Evolutionary conservation across 495 filamentous ascomycete species (phyloP), one percentile per base, ranked within the genome.

Genomic region (Penicillium parvum): DNA sequence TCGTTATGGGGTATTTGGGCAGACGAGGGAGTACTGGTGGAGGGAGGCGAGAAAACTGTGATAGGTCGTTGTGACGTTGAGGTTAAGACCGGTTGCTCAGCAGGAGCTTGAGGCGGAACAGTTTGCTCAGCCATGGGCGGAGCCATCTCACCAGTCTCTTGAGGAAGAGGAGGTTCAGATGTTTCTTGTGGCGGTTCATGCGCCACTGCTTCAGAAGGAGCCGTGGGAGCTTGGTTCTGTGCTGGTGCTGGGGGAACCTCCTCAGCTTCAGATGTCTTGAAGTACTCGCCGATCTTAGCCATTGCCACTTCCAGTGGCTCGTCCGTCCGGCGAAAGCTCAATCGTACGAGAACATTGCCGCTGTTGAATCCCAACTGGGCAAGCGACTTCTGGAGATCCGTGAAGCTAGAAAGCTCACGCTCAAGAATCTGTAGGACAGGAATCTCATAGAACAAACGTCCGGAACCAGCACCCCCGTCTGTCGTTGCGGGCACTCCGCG

Each of bases 231-330:
- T 40, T 43, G 40, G 15, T 41, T 21, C 28, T 50, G 43, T 12
- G 45, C 22, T 28, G 52, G 29, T 15, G 53, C 18, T 26, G 53
- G 43, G n/a, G n/a, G n/a, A n/a, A n/a, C n/a, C 3, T 42, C 40
- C 22, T 61, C 61, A 32, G 72, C 69, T 16, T 68, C 71, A 7
- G 55, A 41, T 19, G 66, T 49, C 57, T 66, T 74, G 58, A 94
- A 87, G 57, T 84, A 87, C 43, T 75, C 68, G 14, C 71, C 73
- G 47, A 97, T 95, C 59, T 91, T 78, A 30, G 61, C 64, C 83
- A 96, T 84, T 12, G 92, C 91, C 49, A 88, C 84, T 51, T 88
- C 88, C 16, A 96, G 69, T 6, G 90, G 89, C 45, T 79, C 79
- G 18, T 85, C 78, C 5, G 86, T 91, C 40, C 69, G 73, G 52